Evolutionary conservation across 257 asterid genomes (phyloP).

Genomic region (Solanum appendiculatum): DNA sequence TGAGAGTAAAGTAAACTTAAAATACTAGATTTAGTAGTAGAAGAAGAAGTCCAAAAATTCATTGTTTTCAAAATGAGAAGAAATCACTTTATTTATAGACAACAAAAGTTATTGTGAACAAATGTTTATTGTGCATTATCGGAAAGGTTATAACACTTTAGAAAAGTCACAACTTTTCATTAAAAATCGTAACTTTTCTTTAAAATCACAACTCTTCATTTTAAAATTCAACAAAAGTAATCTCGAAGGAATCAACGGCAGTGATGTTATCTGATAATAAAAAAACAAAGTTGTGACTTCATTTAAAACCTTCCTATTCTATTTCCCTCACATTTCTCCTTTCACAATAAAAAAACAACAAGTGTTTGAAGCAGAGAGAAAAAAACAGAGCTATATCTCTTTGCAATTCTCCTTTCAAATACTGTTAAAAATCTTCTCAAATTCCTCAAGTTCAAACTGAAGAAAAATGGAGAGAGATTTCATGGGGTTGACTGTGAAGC

Average conservation of each 20-base stretch:
- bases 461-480: conserved; percentile 60
- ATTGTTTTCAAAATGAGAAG: too few species aligned
- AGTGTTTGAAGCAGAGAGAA: not conserved
- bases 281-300: not conserved
- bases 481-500: conserved; percentile 67
- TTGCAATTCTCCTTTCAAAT: not conserved
- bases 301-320: not conserved
- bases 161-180: too few species aligned
- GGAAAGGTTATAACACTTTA: too few species aligned
- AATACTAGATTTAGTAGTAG: too few species aligned
- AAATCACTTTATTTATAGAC: too few species aligned
- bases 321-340: not conserved
- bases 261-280: not conserved
- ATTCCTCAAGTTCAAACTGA: not conserved
- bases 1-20: too few species aligned
- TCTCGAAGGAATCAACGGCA: not conserved
- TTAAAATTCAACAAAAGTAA: too few species aligned
- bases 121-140: too few species aligned
- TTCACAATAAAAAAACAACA: not conserved
- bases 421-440: not conserved
- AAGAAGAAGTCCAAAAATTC: too few species aligned
- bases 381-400: not conserved
- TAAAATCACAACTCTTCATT: too few species aligned
- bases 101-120: too few species aligned
- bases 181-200: too few species aligned